These are phyloP conservation scores for Fraxinus ornus DNA, from an alignment of 305 asterid genomes.

Conservation along the genomic window DNA sequence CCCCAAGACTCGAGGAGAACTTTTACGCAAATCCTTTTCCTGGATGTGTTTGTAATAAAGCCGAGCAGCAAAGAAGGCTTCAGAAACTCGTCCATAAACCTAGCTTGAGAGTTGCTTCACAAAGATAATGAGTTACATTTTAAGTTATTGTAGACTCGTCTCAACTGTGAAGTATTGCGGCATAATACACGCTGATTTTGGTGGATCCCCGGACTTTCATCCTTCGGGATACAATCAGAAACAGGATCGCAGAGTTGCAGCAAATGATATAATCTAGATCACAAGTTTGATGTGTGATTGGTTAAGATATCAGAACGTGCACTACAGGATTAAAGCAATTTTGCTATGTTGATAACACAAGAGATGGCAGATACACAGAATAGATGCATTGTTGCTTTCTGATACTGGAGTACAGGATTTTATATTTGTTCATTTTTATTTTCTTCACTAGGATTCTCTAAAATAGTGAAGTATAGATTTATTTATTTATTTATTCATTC, in stretches of 20 bases:
- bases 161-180: not conserved
- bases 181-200: not conserved
- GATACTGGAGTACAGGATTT: slow-evolving; percentile 20
- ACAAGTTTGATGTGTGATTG: not conserved
- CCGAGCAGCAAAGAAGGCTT: slow-evolving; percentile 18
- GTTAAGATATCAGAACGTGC: not conserved
- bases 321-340: not conserved
- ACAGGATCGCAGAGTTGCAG: not conserved
- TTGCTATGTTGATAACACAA: not conserved
- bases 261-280: not conserved
- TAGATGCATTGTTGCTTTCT: slow-evolving; percentile 21
- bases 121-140: not conserved
- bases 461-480: not conserved
- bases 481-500: not conserved
- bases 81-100: slow-evolving; percentile 19
- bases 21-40: slow-evolving; percentile 87
- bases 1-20: slow-evolving; percentile 59
- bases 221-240: not conserved
- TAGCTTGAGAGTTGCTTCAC: slow-evolving; percentile 9
- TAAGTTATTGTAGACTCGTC: not conserved
- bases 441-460: slow-evolving; percentile 3
- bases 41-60: slow-evolving; percentile 63
- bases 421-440: slow-evolving; percentile 36
- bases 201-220: not conserved
- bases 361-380: slow-evolving; percentile 10